Evolutionary conservation across 129 eudicot species (phyloP), one percentile per base, ranked within the genome.

Genomic region (Mikania micrantha): DNA sequence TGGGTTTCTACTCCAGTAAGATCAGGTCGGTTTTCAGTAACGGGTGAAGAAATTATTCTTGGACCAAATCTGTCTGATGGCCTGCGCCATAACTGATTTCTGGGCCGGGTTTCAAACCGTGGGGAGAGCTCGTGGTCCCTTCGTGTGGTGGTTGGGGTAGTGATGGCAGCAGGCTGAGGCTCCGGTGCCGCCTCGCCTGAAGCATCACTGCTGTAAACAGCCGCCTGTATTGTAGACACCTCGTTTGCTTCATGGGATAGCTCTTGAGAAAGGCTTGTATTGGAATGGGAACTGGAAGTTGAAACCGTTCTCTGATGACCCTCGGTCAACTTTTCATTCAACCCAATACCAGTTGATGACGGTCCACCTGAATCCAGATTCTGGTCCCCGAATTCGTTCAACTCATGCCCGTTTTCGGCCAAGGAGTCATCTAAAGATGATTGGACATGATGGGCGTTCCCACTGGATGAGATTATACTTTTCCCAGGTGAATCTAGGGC

Each of bases 401-500:
- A 27, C 12, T 49, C 85, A 63, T 66, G 73, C 72, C 88, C 87
- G 36, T 77, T 80, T 44, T 36, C 83, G 57, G 78, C 57, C 13
- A 76, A 71, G 41, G 96, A 88, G 63, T 89, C 92, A 56, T 82
- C 90, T 3, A 90, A 91, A 60, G 87, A 79, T 5, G 90, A 80
- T 56, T 72, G 95, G 4, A 80, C 87, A 61, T 80, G 91, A 68
- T 80, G 75, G 77, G 62, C 62, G 62, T 10, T 13, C 68, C 80
- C 88, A 78, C 82, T 62, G 10, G 96, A 81, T 47, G 82, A 67
- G 41, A 60, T 72, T 27, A 83, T 35, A 78, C 44, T 70, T 29
- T 39, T 81, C 56, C 69, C 66, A 0, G 91, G 88, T 9, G 84
- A 83, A 74, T 88, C 80, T 41, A 63, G 31, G 25, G 81, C 57